Conservation (phyloP, 441 rosid genomes). For the Adansonia gregorii region DNA sequence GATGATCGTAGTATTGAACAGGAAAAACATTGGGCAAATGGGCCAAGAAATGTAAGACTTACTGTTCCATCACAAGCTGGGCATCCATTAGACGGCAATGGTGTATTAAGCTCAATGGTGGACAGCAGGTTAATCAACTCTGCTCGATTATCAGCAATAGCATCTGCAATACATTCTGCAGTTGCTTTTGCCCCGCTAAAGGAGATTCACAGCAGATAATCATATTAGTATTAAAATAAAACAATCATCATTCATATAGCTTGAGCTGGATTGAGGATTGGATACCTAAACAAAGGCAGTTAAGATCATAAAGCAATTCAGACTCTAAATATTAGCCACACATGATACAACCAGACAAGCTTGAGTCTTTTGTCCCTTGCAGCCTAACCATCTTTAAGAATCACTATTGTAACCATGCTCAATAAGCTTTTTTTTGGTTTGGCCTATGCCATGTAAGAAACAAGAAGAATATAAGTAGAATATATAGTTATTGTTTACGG, state of each 20-base stretch:
- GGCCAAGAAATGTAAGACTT: constrained; percentile 36
- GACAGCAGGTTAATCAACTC: constrained; percentile 84
- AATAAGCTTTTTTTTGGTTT: not conserved
- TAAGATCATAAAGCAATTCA: constrained; percentile 7
- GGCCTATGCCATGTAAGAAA: not conserved
- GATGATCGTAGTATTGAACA: constrained; percentile 17
- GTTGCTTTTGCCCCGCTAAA: constrained; percentile 93
- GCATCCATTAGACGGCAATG: constrained; percentile 86
- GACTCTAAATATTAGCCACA: not conserved
- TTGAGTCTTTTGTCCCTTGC: not conserved
- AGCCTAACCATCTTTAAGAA: not conserved
- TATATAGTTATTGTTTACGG: not conserved
- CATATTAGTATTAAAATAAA: not conserved
- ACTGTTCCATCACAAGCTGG: constrained; percentile 94
- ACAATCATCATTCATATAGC: constrained; percentile 5
- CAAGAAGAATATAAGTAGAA: constrained; percentile 2
- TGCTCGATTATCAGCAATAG: constrained; percentile 79
- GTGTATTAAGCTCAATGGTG: constrained; percentile 56
- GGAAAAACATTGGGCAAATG: not conserved
- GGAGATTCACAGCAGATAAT: constrained; percentile 28
- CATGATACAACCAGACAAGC: not conserved
- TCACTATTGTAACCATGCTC: not conserved
- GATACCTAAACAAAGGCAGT: not conserved
- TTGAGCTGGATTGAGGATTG: not conserved
- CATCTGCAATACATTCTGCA: constrained; percentile 78